Conservation (phyloP, 371 early-diverging fungal genomes). For the Lichtheimia ramosa region DNA sequence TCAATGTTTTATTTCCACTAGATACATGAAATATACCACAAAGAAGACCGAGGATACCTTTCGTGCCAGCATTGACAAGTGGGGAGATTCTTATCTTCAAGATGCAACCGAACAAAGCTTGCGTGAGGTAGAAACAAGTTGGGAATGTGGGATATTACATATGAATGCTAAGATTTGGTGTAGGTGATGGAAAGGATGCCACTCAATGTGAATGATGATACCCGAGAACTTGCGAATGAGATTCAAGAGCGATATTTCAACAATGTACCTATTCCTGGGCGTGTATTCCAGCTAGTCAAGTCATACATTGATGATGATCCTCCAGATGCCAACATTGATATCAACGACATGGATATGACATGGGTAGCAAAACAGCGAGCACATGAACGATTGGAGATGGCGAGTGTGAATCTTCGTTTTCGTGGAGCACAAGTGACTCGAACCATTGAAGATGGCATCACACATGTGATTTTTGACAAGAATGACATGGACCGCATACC, state of each 20-base stretch:
- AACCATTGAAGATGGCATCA: constrained; percentile 19
- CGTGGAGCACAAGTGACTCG: constrained; percentile 19
- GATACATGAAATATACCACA: constrained; percentile 64
- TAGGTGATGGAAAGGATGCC: constrained; percentile 17
- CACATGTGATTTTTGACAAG: constrained; percentile 35
- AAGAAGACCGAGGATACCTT: constrained; percentile 44
- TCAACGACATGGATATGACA: constrained; percentile 6
- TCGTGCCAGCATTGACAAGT: constrained; percentile 57
- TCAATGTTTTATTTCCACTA: constrained; percentile 11
- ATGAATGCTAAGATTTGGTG: background rate
- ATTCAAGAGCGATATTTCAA: constrained; percentile 29
- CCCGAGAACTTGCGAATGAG: constrained; percentile 15
- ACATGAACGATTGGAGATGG: constrained; percentile 19
- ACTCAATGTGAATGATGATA: background rate
- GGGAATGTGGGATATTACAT: background rate
- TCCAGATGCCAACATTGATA: background rate
- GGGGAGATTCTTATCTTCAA: constrained; percentile 67
- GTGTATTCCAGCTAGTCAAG: constrained; percentile 23
- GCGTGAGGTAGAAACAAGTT: constrained; percentile 44
- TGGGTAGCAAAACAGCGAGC: constrained; percentile 21
- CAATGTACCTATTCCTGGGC: constrained; percentile 22
- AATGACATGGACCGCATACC: constrained; percentile 16
- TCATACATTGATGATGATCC: constrained; percentile 26
- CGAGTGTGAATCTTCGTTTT: constrained; percentile 17
- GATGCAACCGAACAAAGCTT: constrained; percentile 49